Evolutionary conservation across 2,329 filamentous ascomycete species (phyloP).

Genomic region (Neopestalotiopsis sp.): DNA sequence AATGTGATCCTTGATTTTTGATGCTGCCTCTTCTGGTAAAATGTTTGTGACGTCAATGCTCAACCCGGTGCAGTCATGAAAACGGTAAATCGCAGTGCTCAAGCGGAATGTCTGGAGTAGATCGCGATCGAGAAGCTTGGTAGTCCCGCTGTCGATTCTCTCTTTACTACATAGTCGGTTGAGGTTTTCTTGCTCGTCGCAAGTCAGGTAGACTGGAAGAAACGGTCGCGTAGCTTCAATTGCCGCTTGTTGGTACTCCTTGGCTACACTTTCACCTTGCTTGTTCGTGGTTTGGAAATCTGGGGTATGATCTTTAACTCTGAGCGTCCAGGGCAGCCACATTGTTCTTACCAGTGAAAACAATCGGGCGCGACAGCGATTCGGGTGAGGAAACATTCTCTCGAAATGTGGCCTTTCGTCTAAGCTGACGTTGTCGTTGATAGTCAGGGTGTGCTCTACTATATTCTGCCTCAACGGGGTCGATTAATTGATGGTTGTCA

Average conservation of each 20-base stretch:
- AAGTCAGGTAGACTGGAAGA: constrained; percentile 1
- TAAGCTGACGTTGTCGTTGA: neutral
- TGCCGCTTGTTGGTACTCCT: constrained; percentile 4
- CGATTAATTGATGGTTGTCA: constrained; percentile 10
- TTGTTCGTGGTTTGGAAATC: constrained; percentile 1
- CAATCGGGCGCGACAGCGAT: neutral
- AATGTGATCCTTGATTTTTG: neutral
- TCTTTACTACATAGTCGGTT: neutral
- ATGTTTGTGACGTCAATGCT: neutral
- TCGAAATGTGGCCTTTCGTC: neutral
- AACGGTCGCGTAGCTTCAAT: neutral
- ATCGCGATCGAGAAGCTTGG: neutral
- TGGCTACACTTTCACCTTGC: neutral
- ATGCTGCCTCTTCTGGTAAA: neutral
- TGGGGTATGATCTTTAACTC: no score
- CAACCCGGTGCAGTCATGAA: neutral
- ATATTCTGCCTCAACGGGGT: neutral
- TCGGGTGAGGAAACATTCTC: neutral
- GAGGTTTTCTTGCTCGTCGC: constrained; percentile 7
- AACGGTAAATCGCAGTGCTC: neutral
- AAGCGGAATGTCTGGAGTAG: neutral
- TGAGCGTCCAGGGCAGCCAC: neutral
- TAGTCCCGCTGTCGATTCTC: neutral
- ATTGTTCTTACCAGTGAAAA: neutral
- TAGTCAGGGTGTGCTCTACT: neutral